A percentile compares a stretch with the other conserved stretches of the same genome.
These are phyloP conservation scores for Pseudozyma tsukubaensis DNA, from an alignment of 1,284 basidiomycete genomes.

Conservation along the genomic window DNA sequence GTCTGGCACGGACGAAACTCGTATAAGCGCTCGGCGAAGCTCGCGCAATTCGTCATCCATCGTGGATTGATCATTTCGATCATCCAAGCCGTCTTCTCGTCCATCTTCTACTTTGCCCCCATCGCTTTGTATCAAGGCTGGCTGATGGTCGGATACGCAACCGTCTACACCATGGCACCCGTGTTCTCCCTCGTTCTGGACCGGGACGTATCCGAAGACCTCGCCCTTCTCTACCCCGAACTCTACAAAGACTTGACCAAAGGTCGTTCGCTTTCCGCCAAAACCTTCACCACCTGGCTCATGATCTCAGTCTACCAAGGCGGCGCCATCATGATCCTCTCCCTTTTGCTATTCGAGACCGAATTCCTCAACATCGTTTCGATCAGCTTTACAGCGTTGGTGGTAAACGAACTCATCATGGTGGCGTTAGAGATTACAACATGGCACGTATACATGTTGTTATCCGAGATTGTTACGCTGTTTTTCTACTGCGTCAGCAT, in stretches of 20 bases:
- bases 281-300: slow-evolving; percentile 98
- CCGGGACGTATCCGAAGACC: slow-evolving; percentile 92
- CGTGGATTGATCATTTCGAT: slow-evolving; percentile 93
- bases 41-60: slow-evolving; percentile 98
- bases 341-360: slow-evolving; percentile 92
- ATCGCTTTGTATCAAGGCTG: slow-evolving; percentile 98
- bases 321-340: slow-evolving; percentile 98
- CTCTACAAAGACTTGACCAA: slow-evolving; percentile 92
- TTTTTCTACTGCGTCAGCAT: slow-evolving; percentile 91
- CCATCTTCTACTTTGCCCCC: slow-evolving; percentile 98
- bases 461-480: slow-evolving; percentile 89
- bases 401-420: slow-evolving; percentile 99
- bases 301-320: slow-evolving; percentile 99
- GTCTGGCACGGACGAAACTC: slow-evolving; percentile 98
- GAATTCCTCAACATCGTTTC: slow-evolving; percentile 98
- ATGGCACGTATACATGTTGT: slow-evolving; percentile 97
- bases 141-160: slow-evolving; percentile 98
- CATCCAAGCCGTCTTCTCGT: slow-evolving; percentile 88
- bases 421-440: slow-evolving; percentile 96
- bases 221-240: slow-evolving; percentile 95
- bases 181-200: slow-evolving; percentile 97
- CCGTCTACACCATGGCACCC: slow-evolving; percentile 97
- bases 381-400: slow-evolving; percentile 95
- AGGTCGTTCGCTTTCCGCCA: slow-evolving; percentile 80
- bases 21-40: slow-evolving; percentile 95